Percentiles rank a stretch among this genome's conserved stretches.
These are phyloP conservation scores for Calocera viscosa DNA, from an alignment of 768 basidiomycete species.

Conservation along the genomic window DNA sequence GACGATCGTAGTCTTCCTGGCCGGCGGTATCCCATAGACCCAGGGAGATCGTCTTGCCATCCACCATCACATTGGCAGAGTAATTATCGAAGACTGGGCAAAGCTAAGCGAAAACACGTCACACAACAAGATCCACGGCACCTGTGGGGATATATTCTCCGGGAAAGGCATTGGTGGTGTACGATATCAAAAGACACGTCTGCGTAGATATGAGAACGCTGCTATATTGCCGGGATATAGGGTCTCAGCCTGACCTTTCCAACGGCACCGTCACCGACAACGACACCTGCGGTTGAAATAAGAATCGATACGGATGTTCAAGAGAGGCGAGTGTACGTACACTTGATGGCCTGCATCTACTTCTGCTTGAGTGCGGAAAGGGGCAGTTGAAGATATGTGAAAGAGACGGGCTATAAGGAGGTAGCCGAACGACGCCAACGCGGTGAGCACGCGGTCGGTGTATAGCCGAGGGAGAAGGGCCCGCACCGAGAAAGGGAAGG, in stretches of 20 bases:
- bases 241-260: slow-evolving; percentile 58
- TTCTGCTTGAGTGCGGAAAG: neutral
- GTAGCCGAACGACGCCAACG: neutral
- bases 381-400: neutral
- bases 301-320: slow-evolving; percentile 25
- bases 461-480: neutral
- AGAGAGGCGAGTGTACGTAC: slow-evolving; percentile 33
- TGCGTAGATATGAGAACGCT: slow-evolving; percentile 25
- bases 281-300: slow-evolving; percentile 55
- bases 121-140: slow-evolving; percentile 26
- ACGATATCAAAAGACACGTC: slow-evolving; percentile 98
- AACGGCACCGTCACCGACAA: slow-evolving; percentile 96
- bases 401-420: neutral
- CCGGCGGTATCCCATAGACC: slow-evolving; percentile 99
- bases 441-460: neutral
- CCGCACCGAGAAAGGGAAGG: neutral
- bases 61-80: slow-evolving; percentile 96
- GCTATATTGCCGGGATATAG: slow-evolving; percentile 16
- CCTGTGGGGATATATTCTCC: slow-evolving; percentile 96
- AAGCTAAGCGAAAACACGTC: neutral
- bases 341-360: slow-evolving; percentile 83
- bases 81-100: slow-evolving; percentile 91
- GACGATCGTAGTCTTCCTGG: slow-evolving; percentile 97
- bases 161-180: slow-evolving; percentile 87
- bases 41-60: slow-evolving; percentile 94